Percentiles rank a stretch among this genome's conserved stretches.
phyloP scores from a whole-genome alignment of 83 land plant genomes.

The Thuja plicata region DNA sequence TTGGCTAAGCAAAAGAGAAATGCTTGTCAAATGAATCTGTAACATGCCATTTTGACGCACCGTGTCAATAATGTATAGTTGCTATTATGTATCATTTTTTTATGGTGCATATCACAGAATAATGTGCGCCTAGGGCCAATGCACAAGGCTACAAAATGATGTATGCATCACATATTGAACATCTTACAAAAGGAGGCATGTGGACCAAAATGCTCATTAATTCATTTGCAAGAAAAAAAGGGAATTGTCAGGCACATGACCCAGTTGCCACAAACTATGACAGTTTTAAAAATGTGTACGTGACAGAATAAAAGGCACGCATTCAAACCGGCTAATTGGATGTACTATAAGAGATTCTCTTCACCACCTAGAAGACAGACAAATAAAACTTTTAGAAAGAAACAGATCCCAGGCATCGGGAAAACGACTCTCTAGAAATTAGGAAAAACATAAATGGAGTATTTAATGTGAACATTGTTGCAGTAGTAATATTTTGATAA shows the following conservation, averaged over 20 bases:
- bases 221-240: not conserved
- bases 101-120: not conserved
- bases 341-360: not conserved
- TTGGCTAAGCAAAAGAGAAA: not conserved
- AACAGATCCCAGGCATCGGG: not conserved
- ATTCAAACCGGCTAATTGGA: not conserved
- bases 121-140: not conserved
- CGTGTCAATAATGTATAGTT: not conserved
- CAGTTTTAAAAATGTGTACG: not conserved
- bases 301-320: not conserved
- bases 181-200: not conserved
- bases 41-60: not conserved
- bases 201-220: not conserved
- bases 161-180: not conserved
- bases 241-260: not conserved
- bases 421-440: not conserved
- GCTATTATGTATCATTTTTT: not conserved
- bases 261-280: not conserved
- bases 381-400: not conserved
- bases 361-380: not conserved
- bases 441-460: not conserved
- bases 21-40: not conserved
- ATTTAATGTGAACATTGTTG: not conserved
- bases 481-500: not conserved
- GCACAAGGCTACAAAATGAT: not conserved